Percentiles rank a stretch among this genome's conserved stretches.
phyloP scores from a whole-genome alignment of 1,139 yeast species.

The Pneumocystis canis region DNA sequence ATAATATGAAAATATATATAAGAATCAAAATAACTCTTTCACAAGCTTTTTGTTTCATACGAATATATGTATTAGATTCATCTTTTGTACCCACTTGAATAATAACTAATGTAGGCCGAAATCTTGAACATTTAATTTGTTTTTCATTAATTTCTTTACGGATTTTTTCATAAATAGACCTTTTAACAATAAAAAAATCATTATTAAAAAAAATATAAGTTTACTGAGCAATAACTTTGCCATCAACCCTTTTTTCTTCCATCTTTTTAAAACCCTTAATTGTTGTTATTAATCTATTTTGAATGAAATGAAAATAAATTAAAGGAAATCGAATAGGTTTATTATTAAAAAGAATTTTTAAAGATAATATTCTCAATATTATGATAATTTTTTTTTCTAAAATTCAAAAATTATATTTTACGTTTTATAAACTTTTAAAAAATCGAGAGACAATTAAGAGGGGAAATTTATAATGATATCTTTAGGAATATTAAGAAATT shows the following conservation, averaged over 20 bases:
- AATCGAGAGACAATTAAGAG: neutral
- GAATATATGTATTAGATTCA: slow-evolving; percentile 87
- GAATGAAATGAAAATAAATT: neutral
- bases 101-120: slow-evolving; percentile 66
- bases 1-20: neutral
- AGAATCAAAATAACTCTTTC: slow-evolving; percentile 19
- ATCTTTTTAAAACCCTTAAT: neutral
- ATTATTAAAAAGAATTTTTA: neutral
- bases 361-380: neutral
- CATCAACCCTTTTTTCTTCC: neutral
- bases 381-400: too few species aligned
- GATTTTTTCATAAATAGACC: neutral
- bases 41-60: slow-evolving; percentile 89
- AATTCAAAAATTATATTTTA: too few species aligned
- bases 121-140: slow-evolving; percentile 42
- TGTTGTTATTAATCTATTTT: neutral
- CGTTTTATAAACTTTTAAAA: neutral
- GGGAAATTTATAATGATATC: neutral
- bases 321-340: neutral
- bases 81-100: slow-evolving; percentile 84
- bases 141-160: slow-evolving; percentile 38
- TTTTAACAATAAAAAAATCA: neutral
- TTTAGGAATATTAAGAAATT: neutral
- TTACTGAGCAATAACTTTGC: neutral
- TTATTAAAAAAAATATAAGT: neutral